Evolutionary conservation across 768 basidiomycete genomes (phyloP).

Genomic region (Leucogyrophana mollusca): DNA sequence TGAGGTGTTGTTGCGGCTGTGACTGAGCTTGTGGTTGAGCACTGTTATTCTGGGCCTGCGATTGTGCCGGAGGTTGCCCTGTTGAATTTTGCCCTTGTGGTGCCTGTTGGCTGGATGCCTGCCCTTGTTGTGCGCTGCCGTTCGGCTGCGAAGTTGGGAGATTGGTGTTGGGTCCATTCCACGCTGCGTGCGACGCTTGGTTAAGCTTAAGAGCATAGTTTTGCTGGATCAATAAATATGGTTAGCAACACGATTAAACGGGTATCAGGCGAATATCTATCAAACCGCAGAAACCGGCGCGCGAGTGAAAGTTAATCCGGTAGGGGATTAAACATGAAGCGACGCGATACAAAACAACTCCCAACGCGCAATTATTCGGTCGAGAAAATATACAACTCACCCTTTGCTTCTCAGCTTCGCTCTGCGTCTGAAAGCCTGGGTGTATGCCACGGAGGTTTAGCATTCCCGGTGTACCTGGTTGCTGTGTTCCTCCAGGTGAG

Average conservation of each 20-base stretch:
- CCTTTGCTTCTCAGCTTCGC: conserved; percentile 68
- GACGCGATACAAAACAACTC: neutral
- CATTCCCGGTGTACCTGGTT: conserved; percentile 63
- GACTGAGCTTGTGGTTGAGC: conserved; percentile 21
- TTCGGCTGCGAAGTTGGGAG: conserved; percentile 31
- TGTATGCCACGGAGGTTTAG: conserved; percentile 49
- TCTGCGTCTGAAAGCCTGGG: conserved; percentile 49
- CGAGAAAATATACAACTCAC: conserved; percentile 41
- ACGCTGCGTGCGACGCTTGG: conserved; percentile 59
- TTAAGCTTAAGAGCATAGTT: conserved; percentile 65
- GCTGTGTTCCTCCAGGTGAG: conserved; percentile 42
- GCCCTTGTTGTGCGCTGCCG: conserved; percentile 20
- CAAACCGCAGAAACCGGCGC: neutral
- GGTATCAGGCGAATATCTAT: neutral
- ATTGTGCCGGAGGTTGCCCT: conserved; percentile 20
- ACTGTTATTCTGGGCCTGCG: conserved; percentile 22
- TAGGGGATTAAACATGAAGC: neutral
- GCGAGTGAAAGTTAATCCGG: no score
- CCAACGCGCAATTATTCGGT: neutral
- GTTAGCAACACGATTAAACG: neutral
- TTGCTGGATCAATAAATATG: conserved; percentile 36
- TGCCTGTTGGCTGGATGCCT: conserved; percentile 17
- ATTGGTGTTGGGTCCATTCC: conserved; percentile 58
- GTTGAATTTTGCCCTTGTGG: conserved; percentile 17
- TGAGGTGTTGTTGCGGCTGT: conserved; percentile 46